Evolutionary conservation across 2,329 filamentous ascomycete species (phyloP), one percentile per base, ranked within the genome.

Genomic region (Colletotrichum scovillei): DNA sequence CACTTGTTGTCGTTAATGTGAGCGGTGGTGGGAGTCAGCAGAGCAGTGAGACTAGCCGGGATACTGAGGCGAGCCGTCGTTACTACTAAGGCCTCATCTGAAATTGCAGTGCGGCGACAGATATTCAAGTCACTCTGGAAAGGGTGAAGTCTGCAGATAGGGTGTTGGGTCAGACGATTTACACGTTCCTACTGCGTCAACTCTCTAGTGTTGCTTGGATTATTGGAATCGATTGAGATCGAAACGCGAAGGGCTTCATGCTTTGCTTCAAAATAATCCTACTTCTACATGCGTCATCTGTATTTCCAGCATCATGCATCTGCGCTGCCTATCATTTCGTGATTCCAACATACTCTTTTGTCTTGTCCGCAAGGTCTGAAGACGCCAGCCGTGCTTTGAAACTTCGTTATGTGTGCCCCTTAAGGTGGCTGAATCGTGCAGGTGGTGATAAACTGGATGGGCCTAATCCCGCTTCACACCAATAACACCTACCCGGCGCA

Each of bases 391-490:
- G n/a, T 49, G 42, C 42, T n/a, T n/a, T 19, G 8, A 1, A 9
- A 9, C 8, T 19, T n/a, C 16, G 7, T 3, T 11, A 22, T 49
- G 8, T n/a, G 16, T 49, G 3, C 4, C 19, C 42, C 42, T 49
- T 11, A 8, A 9, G 19, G 8, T 3, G 19, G 3, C 19, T 19
- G 11, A 49, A 8, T 8, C 7, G 7, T 49, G 42, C 42, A 4
- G 42, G 8, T 49, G 8, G 12, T 42, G 16, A 42, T 42, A 8
- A 2, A 49, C 1, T 8, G 19, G 19, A n/a, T 2, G 42, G 19
- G 16, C 3, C 24, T 19, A 66, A 49, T 66, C 63, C 35, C 35
- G 30, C 53, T 66, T 66, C 11, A 66, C 26, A 28, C 63, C 63
- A 32, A 66, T 38, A 1, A 66, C 63, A 2, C 63, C 53, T 4